These are phyloP conservation scores for Flaveria ramosissima DNA, from an alignment of 129 eudicot species.

Conservation along the genomic window DNA sequence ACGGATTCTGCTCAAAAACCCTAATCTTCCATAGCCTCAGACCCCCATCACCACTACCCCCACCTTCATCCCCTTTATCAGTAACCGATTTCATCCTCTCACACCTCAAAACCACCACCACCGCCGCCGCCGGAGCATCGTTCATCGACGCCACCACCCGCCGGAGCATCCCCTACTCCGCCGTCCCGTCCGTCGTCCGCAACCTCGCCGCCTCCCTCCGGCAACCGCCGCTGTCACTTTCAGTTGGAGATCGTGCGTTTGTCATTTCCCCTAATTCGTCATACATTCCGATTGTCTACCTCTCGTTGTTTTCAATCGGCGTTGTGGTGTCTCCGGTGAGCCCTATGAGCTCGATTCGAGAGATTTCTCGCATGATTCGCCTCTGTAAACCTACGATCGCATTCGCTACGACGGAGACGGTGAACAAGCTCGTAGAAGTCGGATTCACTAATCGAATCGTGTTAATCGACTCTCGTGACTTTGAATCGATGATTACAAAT, in stretches of 20 bases:
- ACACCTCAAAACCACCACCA: slow-evolving; percentile 19
- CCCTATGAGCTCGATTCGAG: slow-evolving; percentile 46
- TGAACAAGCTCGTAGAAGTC: slow-evolving; percentile 21
- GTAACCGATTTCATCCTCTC: slow-evolving; percentile 45
- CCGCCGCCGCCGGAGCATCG: slow-evolving; percentile 18
- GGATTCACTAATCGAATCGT: slow-evolving; percentile 29
- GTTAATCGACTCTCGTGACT: slow-evolving; percentile 47
- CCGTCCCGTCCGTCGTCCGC: slow-evolving; percentile 24
- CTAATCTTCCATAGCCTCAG: slow-evolving; percentile 45
- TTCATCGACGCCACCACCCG: slow-evolving; percentile 48
- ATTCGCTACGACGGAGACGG: slow-evolving; percentile 41
- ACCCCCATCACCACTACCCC: slow-evolving; percentile 44
- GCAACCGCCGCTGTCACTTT: slow-evolving; percentile 18
- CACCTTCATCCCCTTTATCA: slow-evolving; percentile 37
- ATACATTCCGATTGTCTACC: slow-evolving; percentile 45
- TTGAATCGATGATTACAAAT: slow-evolving; percentile 33
- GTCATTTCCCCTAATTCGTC: slow-evolving; percentile 48
- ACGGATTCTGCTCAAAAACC: slow-evolving; percentile 41
- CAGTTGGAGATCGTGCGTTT: slow-evolving; percentile 44
- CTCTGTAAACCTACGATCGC: slow-evolving; percentile 50
- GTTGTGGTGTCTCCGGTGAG: slow-evolving; percentile 53
- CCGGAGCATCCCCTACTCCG: slow-evolving; percentile 40
- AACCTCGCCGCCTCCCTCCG: slow-evolving; percentile 43
- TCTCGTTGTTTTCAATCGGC: slow-evolving; percentile 53
- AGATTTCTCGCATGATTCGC: slow-evolving; percentile 42